Evolutionary conservation across 352 stramenopile genomes (phyloP).

Genomic region (Phytophthora capsici): DNA sequence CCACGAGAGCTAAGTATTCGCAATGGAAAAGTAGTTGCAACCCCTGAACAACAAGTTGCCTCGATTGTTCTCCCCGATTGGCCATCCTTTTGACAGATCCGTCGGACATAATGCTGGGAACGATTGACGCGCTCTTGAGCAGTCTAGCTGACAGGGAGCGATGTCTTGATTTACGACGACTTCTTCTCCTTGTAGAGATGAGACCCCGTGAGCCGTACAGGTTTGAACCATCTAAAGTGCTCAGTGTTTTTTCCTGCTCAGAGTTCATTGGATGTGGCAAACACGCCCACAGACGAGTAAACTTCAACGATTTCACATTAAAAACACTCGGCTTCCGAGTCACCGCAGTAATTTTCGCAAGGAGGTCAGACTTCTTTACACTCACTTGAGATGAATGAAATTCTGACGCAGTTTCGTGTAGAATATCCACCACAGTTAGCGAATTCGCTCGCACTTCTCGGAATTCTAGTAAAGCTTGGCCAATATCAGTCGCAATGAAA

Average conservation of each 20-base stretch:
- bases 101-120: not conserved
- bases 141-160: not conserved
- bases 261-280: conserved; percentile 11
- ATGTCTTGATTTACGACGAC: conserved; percentile 3
- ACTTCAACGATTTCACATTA: conserved; percentile 1
- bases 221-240: not conserved
- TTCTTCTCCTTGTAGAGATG: not conserved
- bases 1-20: conserved; percentile 37
- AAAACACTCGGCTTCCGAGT: conserved; percentile 8
- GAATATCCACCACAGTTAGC: conserved; percentile 1
- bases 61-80: not conserved
- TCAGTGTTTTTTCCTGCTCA: conserved; percentile 4
- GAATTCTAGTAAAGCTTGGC: conserved; percentile 21
- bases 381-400: not conserved
- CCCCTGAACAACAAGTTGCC: conserved; percentile 14
- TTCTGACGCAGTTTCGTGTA: conserved; percentile 2
- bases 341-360: conserved; percentile 1
- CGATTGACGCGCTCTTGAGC: not conserved
- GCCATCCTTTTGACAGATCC: not conserved
- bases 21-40: conserved; percentile 43
- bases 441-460: conserved; percentile 19
- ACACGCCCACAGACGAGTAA: conserved; percentile 15
- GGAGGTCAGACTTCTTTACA: conserved; percentile 1
- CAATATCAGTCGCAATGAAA: conserved; percentile 18
- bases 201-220: conserved; percentile 5